Evolutionary conservation across 495 filamentous ascomycete species (phyloP).

Genomic region (Xylaria cubensis): DNA sequence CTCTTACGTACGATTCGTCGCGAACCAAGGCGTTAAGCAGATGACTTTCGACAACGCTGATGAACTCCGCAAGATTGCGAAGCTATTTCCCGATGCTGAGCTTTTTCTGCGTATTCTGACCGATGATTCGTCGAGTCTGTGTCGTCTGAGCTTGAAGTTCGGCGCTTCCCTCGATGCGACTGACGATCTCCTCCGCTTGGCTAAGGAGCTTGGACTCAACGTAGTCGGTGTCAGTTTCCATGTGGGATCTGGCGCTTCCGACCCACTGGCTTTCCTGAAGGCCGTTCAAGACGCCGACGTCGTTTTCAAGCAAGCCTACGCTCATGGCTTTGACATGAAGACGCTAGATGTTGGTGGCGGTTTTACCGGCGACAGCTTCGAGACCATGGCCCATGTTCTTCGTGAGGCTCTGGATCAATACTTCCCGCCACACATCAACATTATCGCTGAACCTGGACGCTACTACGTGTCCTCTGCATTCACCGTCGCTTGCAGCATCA

Average conservation of each 20-base stretch:
- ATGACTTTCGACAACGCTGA: constrained; percentile 99
- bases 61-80: constrained; percentile 96
- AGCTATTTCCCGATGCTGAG: constrained; percentile 85
- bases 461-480: constrained; percentile 95
- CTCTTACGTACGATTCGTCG: constrained; percentile 91
- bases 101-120: constrained; percentile 93
- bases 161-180: constrained; percentile 87
- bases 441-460: constrained; percentile 96
- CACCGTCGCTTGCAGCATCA: constrained; percentile 90
- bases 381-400: constrained; percentile 84
- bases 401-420: constrained; percentile 80
- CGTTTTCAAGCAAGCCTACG: constrained; percentile 87
- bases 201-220: constrained; percentile 88
- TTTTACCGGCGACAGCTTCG: constrained; percentile 87
- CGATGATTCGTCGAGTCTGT: constrained; percentile 93
- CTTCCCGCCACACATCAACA: constrained; percentile 81
- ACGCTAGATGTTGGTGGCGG: constrained; percentile 95
- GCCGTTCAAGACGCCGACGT: constrained; percentile 85
- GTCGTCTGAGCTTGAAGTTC: constrained; percentile 95
- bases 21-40: constrained; percentile 84
- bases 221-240: constrained; percentile 98
- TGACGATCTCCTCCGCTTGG: constrained; percentile 76
- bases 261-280: constrained; percentile 85
- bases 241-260: constrained; percentile 93
- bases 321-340: constrained; percentile 79